phyloP scores from a whole-genome alignment of 768 basidiomycete species.

The Lentinula lateritia region DNA sequence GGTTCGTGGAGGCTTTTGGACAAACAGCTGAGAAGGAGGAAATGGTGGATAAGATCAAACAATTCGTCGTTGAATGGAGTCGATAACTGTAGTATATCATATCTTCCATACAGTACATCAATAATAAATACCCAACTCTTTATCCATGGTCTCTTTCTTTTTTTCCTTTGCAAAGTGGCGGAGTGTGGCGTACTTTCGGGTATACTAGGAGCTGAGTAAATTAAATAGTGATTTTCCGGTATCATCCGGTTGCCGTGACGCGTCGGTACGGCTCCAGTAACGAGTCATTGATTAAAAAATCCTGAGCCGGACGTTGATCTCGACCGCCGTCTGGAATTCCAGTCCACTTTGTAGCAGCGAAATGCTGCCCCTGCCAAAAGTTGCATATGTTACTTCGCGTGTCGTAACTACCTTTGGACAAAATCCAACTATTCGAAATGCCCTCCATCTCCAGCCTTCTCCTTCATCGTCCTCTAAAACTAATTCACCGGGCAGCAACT shows the following conservation, averaged over 20 bases:
- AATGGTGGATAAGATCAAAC: constrained; percentile 56
- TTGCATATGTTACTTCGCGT: constrained; percentile 72
- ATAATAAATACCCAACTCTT: background rate
- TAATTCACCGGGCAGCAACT: constrained; percentile 3
- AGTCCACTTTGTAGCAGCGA: constrained; percentile 4
- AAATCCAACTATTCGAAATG: constrained; percentile 68
- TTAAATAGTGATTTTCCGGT: background rate
- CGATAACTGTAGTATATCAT: background rate
- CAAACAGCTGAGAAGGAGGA: constrained; percentile 69
- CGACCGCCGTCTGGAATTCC: background rate
- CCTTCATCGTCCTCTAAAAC: constrained; percentile 31
- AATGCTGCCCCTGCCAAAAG: constrained; percentile 69
- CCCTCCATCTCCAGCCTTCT: constrained; percentile 60
- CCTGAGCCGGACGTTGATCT: background rate
- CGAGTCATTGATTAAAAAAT: background rate
- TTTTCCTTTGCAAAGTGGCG: background rate
- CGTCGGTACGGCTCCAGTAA: background rate
- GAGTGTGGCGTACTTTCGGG: background rate
- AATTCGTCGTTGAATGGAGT: constrained; percentile 38
- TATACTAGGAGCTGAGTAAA: background rate
- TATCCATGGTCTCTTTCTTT: background rate
- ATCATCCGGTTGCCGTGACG: background rate
- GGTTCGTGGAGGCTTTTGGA: constrained; percentile 96
- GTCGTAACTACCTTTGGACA: constrained; percentile 73
- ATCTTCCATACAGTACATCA: no score